Percentiles rank a stretch among this genome's conserved stretches.
Conservation (phyloP, 345 rosid species). For the Crucihimalaya himalaica region DNA sequence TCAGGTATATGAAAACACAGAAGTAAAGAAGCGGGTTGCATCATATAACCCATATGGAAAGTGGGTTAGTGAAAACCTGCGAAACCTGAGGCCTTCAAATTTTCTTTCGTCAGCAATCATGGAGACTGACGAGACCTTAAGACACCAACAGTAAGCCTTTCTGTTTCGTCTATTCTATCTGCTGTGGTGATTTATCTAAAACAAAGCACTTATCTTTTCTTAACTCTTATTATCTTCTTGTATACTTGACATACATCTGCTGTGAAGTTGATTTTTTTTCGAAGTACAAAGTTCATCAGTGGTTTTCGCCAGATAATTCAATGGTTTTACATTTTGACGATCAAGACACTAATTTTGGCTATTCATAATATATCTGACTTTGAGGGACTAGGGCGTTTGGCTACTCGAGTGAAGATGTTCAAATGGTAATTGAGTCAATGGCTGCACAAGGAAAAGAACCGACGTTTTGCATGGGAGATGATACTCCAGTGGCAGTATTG, state of each 20-base stretch:
- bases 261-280: slow-evolving; percentile 7
- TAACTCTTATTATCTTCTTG: slow-evolving; percentile 10
- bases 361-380: slow-evolving; percentile 18
- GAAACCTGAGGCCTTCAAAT: slow-evolving; percentile 63
- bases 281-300: slow-evolving; percentile 14
- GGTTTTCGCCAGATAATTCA: slow-evolving; percentile 11
- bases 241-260: slow-evolving; percentile 1
- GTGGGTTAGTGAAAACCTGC: slow-evolving; percentile 87
- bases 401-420: slow-evolving; percentile 99
- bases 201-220: not conserved
- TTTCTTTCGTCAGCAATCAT: slow-evolving; percentile 65
- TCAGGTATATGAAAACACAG: slow-evolving; percentile 95
- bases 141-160: slow-evolving; percentile 85
- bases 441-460: slow-evolving; percentile 98
- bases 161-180: slow-evolving; percentile 20
- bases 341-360: slow-evolving; percentile 26
- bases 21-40: slow-evolving; percentile 90
- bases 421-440: slow-evolving; percentile 98
- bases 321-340: not conserved
- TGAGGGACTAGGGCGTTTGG: slow-evolving; percentile 82
- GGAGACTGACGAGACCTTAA: slow-evolving; percentile 78
- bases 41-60: slow-evolving; percentile 83
- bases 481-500: slow-evolving; percentile 84
- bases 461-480: slow-evolving; percentile 99
- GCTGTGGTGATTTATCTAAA: slow-evolving; percentile 14